Conservation (phyloP, 345 rosid genomes). For the Lepidium africanum region DNA sequence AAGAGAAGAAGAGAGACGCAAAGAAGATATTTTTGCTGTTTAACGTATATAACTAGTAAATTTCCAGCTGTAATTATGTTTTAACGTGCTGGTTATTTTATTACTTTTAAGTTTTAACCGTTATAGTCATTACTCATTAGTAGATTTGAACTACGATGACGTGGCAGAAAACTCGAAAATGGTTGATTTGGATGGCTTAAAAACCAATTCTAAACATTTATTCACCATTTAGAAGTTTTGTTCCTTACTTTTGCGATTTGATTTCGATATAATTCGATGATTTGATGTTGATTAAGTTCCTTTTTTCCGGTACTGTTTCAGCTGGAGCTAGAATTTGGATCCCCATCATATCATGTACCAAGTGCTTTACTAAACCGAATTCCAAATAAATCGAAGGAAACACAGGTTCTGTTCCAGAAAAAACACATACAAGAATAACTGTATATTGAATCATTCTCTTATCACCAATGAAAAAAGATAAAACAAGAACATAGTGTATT, state of each 20-base stretch:
- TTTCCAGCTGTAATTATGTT: no score
- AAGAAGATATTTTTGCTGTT: constrained; percentile 14
- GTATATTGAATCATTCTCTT: constrained; percentile 17
- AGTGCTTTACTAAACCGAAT: not conserved
- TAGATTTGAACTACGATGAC: no score
- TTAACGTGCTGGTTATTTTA: no score
- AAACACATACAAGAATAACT: constrained; percentile 10
- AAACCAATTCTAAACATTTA: not conserved
- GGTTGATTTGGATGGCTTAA: no score
- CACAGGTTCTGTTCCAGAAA: not conserved
- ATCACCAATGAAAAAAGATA: not conserved
- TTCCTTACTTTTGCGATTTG: not conserved
- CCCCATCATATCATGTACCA: not conserved
- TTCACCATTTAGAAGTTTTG: not conserved
- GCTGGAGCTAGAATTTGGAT: not conserved
- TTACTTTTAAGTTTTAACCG: no score
- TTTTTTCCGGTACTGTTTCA: not conserved
- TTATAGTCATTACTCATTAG: no score
- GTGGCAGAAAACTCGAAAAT: no score
- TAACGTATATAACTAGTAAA: not conserved
- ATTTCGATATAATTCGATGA: not conserved
- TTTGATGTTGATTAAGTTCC: not conserved
- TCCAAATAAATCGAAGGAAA: not conserved
- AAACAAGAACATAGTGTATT: constrained; percentile 9
- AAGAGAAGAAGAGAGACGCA: not conserved